Base-by-base conservation (phyloP, 1,139 yeast genomes). In the Kurtzmaniella quercitrusa region DNA sequence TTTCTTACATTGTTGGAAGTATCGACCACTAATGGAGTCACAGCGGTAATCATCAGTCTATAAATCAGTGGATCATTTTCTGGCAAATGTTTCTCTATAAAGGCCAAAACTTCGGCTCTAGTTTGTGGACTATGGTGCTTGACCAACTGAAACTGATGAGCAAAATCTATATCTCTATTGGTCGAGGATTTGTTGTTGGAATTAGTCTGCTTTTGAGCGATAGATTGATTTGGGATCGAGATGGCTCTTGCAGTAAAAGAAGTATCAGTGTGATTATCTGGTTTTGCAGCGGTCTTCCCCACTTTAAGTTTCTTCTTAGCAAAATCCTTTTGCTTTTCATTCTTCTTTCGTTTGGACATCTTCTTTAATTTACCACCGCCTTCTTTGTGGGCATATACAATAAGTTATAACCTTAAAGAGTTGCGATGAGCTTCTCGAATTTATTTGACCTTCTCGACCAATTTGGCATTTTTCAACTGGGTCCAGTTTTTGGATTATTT, bases 291-390 rank as follows among this genome's bases (percentile, higher is more conserved):
- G 1, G 85, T 72, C 63, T 93, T 93, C 45, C 99, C 99, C 36
- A 93, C 98, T 58, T 78, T 85, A 41, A 93, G 77, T 69, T 89
- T 91, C 48, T 84, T 77, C 68, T 91, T 93, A 40, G 68, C 76
- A 59, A 86, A 86, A 57, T 86, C 94, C 65, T 83, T 85, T 54
- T 75, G 74, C 66, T 85, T 85, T 50, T 84, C 87, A 42, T 76
- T 72, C 66, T 73, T 79, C 68, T 83, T 84, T 59, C 70, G 70
- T 47, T 75, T 73, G 2, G 84, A 74, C 10, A 75, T 82, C 84
- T n/a, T n/a, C n/a, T n/a, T n/a, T n/a, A n/a, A n/a, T n/a, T n/a
- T n/a, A n/a, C n/a, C n/a, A n/a, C n/a, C n/a, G n/a, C n/a, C n/a
- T n/a, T n/a, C n/a, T n/a, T n/a, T n/a, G n/a, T n/a, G n/a, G n/a